phyloP scores from a whole-genome alignment of 2,329 filamentous ascomycete genomes.

The Penicillium rolfsii region DNA sequence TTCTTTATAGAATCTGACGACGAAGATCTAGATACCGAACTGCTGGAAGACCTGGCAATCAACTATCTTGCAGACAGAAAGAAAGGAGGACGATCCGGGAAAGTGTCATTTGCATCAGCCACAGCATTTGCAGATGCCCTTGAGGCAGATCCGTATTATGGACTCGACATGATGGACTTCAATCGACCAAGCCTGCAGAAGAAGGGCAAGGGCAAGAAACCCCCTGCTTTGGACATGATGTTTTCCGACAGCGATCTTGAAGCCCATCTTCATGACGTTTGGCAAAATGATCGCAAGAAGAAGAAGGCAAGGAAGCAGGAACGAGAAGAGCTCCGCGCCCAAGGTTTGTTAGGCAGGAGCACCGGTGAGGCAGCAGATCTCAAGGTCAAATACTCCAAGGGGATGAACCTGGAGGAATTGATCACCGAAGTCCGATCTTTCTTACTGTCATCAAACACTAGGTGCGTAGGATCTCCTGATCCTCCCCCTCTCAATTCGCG shows the following conservation, averaged over 20 bases:
- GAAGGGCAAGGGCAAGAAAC: constrained; percentile 65
- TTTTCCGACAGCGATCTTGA: constrained; percentile 71
- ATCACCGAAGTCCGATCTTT: constrained; percentile 74
- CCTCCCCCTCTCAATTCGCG: too few species aligned
- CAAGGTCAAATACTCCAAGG: constrained; percentile 70
- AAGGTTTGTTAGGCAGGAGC: constrained; percentile 66
- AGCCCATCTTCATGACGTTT: constrained; percentile 60
- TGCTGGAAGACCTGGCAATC: constrained; percentile 51
- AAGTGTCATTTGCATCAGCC: constrained; percentile 55
- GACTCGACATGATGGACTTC: constrained; percentile 85
- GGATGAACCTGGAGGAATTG: constrained; percentile 72
- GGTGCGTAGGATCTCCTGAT: constrained; percentile 53
- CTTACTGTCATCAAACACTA: constrained; percentile 64
- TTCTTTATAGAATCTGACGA: constrained; percentile 13
- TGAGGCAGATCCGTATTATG: constrained; percentile 65
- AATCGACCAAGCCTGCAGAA: constrained; percentile 68
- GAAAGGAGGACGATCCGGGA: constrained; percentile 35
- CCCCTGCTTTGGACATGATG: constrained; percentile 53
- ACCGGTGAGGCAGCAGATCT: constrained; percentile 61
- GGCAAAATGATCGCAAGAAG: constrained; percentile 69
- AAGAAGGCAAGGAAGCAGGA: constrained; percentile 72
- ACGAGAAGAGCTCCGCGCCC: constrained; percentile 68
- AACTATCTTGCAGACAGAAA: constrained; percentile 55
- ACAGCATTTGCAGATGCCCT: constrained; percentile 61
- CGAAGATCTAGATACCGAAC: constrained; percentile 43